Conservation (phyloP, 768 basidiomycete genomes). For the Collybia mongolica region DNA sequence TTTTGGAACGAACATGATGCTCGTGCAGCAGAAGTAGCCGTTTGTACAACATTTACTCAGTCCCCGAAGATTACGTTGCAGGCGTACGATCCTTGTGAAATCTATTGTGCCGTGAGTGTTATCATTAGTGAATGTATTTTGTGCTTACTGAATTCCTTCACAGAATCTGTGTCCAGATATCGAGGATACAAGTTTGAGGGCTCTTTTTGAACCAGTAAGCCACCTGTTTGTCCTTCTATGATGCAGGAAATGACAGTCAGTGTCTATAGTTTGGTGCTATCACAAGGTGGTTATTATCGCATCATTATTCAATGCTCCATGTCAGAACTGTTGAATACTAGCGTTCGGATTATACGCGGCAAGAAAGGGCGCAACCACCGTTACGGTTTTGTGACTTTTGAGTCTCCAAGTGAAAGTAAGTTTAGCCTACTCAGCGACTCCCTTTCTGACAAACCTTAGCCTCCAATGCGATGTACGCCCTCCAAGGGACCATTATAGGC, state of each 20-base stretch:
- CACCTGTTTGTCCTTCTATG: too few species aligned
- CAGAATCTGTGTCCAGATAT: background rate
- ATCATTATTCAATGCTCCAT: background rate
- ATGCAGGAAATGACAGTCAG: background rate
- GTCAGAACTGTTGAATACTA: too few species aligned
- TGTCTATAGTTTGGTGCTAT: background rate
- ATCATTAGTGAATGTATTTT: background rate
- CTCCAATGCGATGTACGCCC: too few species aligned
- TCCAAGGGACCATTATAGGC: too few species aligned
- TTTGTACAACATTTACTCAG: background rate
- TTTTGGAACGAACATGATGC: conserved; percentile 16
- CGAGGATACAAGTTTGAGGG: background rate
- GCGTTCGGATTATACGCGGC: too few species aligned
- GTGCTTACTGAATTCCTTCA: too few species aligned
- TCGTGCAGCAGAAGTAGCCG: conserved; percentile 2
- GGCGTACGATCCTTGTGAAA: background rate
- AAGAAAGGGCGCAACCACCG: background rate
- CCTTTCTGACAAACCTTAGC: too few species aligned
- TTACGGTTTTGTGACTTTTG: background rate
- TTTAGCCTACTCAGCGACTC: too few species aligned
- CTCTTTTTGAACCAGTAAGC: background rate
- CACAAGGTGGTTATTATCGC: background rate
- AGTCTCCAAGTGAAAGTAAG: too few species aligned
- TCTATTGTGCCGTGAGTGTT: too few species aligned
- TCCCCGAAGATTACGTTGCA: background rate